These are phyloP conservation scores for Rubia yunnanensis DNA, from an alignment of 257 asterid species.

Conservation along the genomic window DNA sequence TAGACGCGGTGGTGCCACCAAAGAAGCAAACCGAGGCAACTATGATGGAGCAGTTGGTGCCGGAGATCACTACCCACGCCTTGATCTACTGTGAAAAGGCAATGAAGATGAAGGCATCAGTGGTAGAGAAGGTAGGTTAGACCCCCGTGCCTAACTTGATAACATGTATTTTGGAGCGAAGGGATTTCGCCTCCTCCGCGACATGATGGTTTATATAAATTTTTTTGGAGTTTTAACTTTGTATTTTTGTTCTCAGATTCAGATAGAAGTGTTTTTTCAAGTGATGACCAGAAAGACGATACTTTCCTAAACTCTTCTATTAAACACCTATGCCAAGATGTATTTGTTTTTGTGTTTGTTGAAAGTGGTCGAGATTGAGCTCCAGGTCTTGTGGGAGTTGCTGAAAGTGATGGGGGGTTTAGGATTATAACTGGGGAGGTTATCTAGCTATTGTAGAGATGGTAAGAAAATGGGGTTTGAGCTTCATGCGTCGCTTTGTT, in stretches of 20 bases:
- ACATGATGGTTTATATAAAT: constrained; percentile 25
- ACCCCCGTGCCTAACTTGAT: constrained; percentile 21
- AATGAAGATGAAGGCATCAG: constrained; percentile 45
- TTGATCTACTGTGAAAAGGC: too few relatives aligned
- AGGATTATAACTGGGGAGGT: constrained; percentile 65
- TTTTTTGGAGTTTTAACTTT: constrained; percentile 12
- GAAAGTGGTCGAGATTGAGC: too few relatives aligned
- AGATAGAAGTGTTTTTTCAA: constrained; percentile 48
- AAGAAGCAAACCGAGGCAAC: too few relatives aligned
- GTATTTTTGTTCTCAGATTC: constrained; percentile 57
- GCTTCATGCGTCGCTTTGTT: constrained; percentile 61
- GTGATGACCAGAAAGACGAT: constrained; percentile 63
- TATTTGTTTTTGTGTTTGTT: constrained; percentile 30
- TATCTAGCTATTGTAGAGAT: constrained; percentile 55
- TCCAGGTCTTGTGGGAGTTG: constrained; percentile 98
- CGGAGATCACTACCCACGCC: too few relatives aligned
- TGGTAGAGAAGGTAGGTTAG: not conserved
- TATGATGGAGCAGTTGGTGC: too few relatives aligned
- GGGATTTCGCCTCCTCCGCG: constrained; percentile 1
- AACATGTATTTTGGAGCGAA: constrained; percentile 12
- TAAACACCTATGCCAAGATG: constrained; percentile 12
- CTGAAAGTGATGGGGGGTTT: constrained; percentile 56
- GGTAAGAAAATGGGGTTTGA: constrained; percentile 54
- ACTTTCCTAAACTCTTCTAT: constrained; percentile 17
- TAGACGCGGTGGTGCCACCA: too few relatives aligned